Percentiles rank a stretch among this genome's conserved stretches.
These are phyloP conservation scores for Metschnikowia bowlesiae DNA, from an alignment of 805 yeast genomes.

Conservation along the genomic window DNA sequence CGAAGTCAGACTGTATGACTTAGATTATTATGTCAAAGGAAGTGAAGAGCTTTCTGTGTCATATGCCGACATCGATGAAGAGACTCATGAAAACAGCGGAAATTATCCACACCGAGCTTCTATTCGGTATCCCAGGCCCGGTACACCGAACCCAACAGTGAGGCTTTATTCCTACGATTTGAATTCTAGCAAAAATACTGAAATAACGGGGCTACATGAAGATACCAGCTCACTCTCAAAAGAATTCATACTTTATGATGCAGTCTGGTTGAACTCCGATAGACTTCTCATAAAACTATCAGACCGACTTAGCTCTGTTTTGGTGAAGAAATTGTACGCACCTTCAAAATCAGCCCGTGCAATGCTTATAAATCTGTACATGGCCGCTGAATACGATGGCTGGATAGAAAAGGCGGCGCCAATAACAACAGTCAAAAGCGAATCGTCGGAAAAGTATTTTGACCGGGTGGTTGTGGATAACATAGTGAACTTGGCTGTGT, in stretches of 20 bases:
- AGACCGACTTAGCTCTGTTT: conserved; percentile 20
- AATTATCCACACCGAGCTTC: conserved; percentile 46
- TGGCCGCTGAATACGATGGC: conserved; percentile 16
- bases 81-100: conserved; percentile 13
- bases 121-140: conserved; percentile 72
- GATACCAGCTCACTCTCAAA: conserved; percentile 6
- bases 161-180: conserved; percentile 38
- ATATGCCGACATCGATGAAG: conserved; percentile 5
- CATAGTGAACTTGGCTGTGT: conserved; percentile 18
- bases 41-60: conserved; percentile 15
- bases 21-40: conserved; percentile 48
- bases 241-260: conserved; percentile 21
- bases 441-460: conserved; percentile 13
- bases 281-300: conserved; percentile 17
- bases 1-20: conserved; percentile 46
- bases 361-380: conserved; percentile 3
- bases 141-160: conserved; percentile 54
- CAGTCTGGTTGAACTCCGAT: conserved; percentile 17
- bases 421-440: conserved; percentile 9
- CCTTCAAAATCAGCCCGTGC: conserved; percentile 5
- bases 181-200: conserved; percentile 21
- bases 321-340: conserved; percentile 14
- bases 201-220: conserved; percentile 14
- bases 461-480: conserved; percentile 21
- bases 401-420: conserved; percentile 22